These are phyloP conservation scores for Laguncularia racemosa DNA, from an alignment of 345 rosid species.

Conservation along the genomic window DNA sequence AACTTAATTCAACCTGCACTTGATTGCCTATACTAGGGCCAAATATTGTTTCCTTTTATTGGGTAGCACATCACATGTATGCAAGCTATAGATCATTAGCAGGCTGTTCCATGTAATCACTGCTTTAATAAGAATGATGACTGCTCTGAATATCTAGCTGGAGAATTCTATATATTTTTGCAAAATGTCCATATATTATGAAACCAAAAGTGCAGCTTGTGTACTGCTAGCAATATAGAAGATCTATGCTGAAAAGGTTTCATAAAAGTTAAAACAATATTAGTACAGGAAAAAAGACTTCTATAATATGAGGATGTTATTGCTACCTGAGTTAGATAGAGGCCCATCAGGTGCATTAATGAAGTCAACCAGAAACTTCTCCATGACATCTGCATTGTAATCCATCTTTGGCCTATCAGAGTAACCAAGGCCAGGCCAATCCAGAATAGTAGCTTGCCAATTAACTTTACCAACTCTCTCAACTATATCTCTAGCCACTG, in stretches of 20 bases:
- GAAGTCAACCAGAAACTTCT: conserved; percentile 77
- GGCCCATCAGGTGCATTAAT: conserved; percentile 70
- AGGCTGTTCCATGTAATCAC: no score
- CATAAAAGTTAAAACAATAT: not conserved
- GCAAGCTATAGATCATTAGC: no score
- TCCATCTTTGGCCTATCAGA: conserved; percentile 78
- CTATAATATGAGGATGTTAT: not conserved
- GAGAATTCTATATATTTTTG: no score
- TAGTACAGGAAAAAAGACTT: not conserved
- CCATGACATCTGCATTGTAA: conserved; percentile 78
- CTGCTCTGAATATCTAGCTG: no score
- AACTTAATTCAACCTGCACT: no score
- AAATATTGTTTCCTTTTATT: no score
- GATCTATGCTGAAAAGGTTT: not conserved
- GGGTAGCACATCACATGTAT: no score
- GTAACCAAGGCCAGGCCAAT: conserved; percentile 95
- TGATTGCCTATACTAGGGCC: no score
- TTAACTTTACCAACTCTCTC: conserved; percentile 38
- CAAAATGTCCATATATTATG: no score
- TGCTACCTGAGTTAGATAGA: conserved; percentile 41
- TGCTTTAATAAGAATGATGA: no score
- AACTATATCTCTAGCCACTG: conserved; percentile 69
- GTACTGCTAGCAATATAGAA: no score
- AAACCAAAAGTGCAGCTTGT: no score
- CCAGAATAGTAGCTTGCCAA: conserved; percentile 79